Base-by-base conservation (phyloP, 192 early-diverging fungal genomes). In the Linnemannia elongata region DNA sequence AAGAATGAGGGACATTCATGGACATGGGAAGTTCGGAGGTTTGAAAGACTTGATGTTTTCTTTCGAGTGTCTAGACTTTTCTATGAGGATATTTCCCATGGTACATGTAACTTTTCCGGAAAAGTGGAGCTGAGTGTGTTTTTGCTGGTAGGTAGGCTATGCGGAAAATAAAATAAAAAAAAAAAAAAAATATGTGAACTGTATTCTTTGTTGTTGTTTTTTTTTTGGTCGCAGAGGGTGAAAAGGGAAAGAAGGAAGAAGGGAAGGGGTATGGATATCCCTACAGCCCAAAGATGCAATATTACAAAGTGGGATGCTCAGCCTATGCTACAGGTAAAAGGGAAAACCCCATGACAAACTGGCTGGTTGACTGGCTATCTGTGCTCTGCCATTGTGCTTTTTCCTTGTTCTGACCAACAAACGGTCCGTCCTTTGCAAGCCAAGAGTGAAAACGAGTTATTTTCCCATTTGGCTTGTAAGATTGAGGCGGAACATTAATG, bases 371-470 rank as follows among this genome's bases (percentile, higher is more conserved):
- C 44, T 45, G 9, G 44, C 18, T 4, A 20, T 52, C 18, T n/a
- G 6, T 52, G 55, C n/a, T n/a, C 55, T 60, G 7, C 27, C 55
- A 27, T 60, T 27, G 55, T 60, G 55, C 55, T 60, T 45, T 45
- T 44, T 49, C 18, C 33, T 18, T 27, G 6, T 45, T 80, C 79
- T 80, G 79, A 74, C 79, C 79, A 80, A 68, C 72, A 57, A 68
- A 74, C 79, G 79, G 72, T 12, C 79, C 79, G 79, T 35, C 35
- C 35, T 18, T 60, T 60, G n/a, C 3, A 27, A 12, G 35, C 24
- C 55, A 39, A 47, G 24, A 33, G 42, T 33, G 0, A 45, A n/a
- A 39, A 27, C 36, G 27, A 49, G 42, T 20, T 17, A 74, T 57
- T 76, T 35, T 52, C 6, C 35, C 54, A 17, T 24, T 42, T 72